phyloP scores from a whole-genome alignment of 1,139 yeast species.

The Pichia sp. region DNA sequence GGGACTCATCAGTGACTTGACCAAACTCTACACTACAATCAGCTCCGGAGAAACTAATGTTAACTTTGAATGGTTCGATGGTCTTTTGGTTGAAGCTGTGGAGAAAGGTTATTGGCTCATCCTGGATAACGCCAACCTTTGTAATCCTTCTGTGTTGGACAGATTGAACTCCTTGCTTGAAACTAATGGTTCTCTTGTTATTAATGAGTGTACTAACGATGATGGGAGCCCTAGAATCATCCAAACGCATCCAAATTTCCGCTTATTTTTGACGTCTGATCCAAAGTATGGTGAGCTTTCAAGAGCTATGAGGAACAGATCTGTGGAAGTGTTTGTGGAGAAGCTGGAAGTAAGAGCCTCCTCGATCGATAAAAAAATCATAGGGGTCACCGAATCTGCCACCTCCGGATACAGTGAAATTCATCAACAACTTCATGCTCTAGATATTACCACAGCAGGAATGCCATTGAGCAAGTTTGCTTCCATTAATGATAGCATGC shows the following conservation, averaged over 20 bases:
- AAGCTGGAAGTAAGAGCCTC: slow-evolving; percentile 47
- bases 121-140: slow-evolving; percentile 89
- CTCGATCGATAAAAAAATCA: slow-evolving; percentile 47
- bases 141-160: slow-evolving; percentile 93
- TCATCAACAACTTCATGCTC: not conserved
- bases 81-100: slow-evolving; percentile 85
- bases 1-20: slow-evolving; percentile 23
- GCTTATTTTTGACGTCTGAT: slow-evolving; percentile 83
- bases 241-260: slow-evolving; percentile 76
- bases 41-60: slow-evolving; percentile 33
- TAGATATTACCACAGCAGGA: slow-evolving; percentile 1
- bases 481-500: slow-evolving; percentile 16
- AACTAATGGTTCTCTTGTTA: slow-evolving; percentile 71
- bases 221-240: slow-evolving; percentile 80
- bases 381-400: no score
- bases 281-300: slow-evolving; percentile 94
- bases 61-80: slow-evolving; percentile 93
- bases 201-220: slow-evolving; percentile 77
- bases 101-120: slow-evolving; percentile 90
- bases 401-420: not conserved
- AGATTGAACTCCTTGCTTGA: slow-evolving; percentile 88
- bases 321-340: slow-evolving; percentile 73
- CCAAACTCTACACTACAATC: slow-evolving; percentile 24
- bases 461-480: slow-evolving; percentile 12
- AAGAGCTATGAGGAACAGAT: slow-evolving; percentile 97